Percentiles rank a stretch among this genome's conserved stretches.
phyloP scores from a whole-genome alignment of 257 asterid species.

The Gentiana macrophylla region DNA sequence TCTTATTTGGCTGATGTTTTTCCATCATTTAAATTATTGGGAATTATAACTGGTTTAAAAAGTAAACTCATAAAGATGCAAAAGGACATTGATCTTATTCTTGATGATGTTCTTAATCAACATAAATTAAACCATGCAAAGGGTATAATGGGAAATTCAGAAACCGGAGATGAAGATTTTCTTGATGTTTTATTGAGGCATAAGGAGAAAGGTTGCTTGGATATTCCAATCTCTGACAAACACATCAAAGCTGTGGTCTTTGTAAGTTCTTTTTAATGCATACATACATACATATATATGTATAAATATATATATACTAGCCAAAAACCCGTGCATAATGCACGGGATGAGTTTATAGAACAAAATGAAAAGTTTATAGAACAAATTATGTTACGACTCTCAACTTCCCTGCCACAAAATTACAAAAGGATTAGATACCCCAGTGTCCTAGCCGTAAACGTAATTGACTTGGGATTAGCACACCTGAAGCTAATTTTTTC shows the following conservation, averaged over 20 bases:
- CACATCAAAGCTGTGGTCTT: slow-evolving; percentile 26
- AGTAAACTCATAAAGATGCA: not conserved
- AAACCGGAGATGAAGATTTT: not conserved
- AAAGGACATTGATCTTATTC: not conserved
- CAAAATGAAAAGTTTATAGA: no score
- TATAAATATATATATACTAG: no score
- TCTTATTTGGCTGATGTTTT: not conserved
- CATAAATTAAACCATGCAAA: slow-evolving; percentile 18
- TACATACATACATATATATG: no score
- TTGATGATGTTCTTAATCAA: not conserved
- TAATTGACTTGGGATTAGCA: no score
- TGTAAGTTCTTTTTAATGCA: slow-evolving; percentile 7
- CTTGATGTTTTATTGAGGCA: not conserved
- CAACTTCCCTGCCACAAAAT: no score
- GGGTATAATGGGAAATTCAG: slow-evolving; percentile 1
- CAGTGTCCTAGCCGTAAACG: no score
- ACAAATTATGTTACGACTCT: no score
- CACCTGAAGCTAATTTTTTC: no score
- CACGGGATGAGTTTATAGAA: no score
- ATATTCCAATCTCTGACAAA: slow-evolving; percentile 16
- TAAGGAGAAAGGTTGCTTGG: slow-evolving; percentile 10
- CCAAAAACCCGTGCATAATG: no score
- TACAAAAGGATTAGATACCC: no score
- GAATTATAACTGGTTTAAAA: not conserved
- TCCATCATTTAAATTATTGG: not conserved